A percentile compares a stretch with the other conserved stretches of the same genome.
Evolutionary conservation across 192 early-diverging fungal genomes (phyloP).

Genomic region (Entophlyctis luteolus): DNA sequence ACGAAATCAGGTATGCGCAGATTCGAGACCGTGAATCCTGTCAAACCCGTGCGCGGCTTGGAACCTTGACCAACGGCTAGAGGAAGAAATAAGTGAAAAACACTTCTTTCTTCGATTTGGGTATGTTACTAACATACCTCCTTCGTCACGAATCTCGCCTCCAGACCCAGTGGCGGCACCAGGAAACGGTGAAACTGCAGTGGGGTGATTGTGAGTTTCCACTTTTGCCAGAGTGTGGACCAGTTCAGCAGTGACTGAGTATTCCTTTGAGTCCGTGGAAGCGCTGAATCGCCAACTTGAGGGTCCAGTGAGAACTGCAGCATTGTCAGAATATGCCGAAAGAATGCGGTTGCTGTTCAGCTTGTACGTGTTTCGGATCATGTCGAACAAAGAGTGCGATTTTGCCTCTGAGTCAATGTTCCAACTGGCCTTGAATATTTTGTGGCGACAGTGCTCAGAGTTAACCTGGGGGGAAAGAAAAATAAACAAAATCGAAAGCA

Average conservation of each 20-base stretch:
- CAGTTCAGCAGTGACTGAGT: constrained; percentile 59
- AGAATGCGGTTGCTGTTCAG: constrained; percentile 75
- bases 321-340: constrained; percentile 98
- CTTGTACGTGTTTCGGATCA: constrained; percentile 94
- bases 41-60: constrained; percentile 90
- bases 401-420: constrained; percentile 83
- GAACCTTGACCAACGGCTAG: constrained; percentile 89
- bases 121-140: constrained; percentile 27
- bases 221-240: constrained; percentile 95
- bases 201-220: constrained; percentile 99
- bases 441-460: constrained; percentile 99
- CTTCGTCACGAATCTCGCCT: constrained; percentile 99
- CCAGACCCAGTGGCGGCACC: constrained; percentile 98
- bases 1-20: constrained; percentile 82
- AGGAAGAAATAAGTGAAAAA: neutral
- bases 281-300: constrained; percentile 53
- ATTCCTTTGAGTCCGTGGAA: constrained; percentile 40
- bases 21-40: constrained; percentile 94
- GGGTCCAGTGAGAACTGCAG: constrained; percentile 86
- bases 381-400: constrained; percentile 84
- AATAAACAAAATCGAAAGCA: neutral
- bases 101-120: neutral
- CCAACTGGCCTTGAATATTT: constrained; percentile 99
- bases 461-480: constrained; percentile 60
- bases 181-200: constrained; percentile 95